Evolutionary conservation across 352 stramenopile genomes (phyloP).

Genomic region (Globisporangium emineosum): DNA sequence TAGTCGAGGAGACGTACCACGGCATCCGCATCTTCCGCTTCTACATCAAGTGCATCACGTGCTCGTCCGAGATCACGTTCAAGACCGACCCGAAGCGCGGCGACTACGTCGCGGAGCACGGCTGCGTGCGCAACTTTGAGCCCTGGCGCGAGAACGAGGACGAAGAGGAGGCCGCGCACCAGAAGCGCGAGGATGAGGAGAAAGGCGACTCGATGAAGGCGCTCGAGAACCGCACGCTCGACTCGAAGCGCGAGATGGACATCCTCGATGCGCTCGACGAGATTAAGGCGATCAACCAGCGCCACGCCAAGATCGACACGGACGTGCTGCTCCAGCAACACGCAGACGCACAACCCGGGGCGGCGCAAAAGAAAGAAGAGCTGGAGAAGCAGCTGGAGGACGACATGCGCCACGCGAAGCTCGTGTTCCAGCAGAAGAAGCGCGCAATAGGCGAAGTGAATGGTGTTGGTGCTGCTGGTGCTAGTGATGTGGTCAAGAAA

Average conservation of each 20-base stretch:
- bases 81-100: constrained; percentile 98
- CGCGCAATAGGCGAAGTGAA: constrained; percentile 19
- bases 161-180: constrained; percentile 62
- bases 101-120: constrained; percentile 97
- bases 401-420: constrained; percentile 42
- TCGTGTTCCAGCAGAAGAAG: constrained; percentile 57
- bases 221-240: constrained; percentile 97
- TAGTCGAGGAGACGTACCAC: constrained; percentile 95
- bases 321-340: constrained; percentile 70
- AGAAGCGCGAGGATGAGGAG: constrained; percentile 89
- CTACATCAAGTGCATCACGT: constrained; percentile 98
- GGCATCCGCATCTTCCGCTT: constrained; percentile 97
- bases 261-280: constrained; percentile 98
- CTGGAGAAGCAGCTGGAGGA: constrained; percentile 45
- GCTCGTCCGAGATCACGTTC: constrained; percentile 94
- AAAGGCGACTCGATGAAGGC: constrained; percentile 96
- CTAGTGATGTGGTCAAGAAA: background rate
- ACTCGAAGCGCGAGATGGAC: constrained; percentile 99
- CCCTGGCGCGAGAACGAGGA: constrained; percentile 91
- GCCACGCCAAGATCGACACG: constrained; percentile 90
- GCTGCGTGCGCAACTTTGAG: constrained; percentile 97
- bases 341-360: constrained; percentile 23
- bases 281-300: constrained; percentile 97
- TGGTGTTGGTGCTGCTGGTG: background rate
- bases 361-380: constrained; percentile 31